Base-by-base conservation (phyloP, 192 early-diverging fungal genomes). In the Podila clonocystis region DNA sequence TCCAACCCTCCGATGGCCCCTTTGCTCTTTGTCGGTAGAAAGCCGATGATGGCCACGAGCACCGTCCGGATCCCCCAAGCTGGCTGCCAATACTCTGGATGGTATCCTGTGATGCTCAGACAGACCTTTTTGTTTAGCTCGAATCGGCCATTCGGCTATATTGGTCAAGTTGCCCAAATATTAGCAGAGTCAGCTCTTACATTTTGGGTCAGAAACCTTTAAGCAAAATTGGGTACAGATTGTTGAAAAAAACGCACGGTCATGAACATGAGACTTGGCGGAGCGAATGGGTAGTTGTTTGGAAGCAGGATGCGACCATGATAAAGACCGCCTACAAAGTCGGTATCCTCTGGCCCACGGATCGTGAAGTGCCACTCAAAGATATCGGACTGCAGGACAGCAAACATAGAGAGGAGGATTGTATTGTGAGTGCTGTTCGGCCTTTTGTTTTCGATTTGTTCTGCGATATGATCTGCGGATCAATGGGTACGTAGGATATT, bases 341-440 rank as follows among this genome's bases (percentile, higher is more conserved):
- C 94, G 9, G 95, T 94, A n/a, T 90, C 92, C 26, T 89, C 83
- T 24, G 97, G 97, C 9, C 97, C 97, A 28, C 94, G 87, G 13
- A 98, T 88, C 5, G 96, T 97, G 77, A 97, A 99, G 75, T 99
- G 97, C 96, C 96, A 98, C 77, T 99, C 97, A 80, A 99, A 94
- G 31, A 99, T 85, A 80, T 98, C 94, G 38, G 93, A 90, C 85
- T 99, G 87, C 13, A 3, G 1, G 15, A 12, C 41, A 6, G n/a
- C 45, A 55, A 70, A 38, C 28, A n/a, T 4, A 45, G 4, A 3
- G 41, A 17, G 41, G 15, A 15, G 41, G 41, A 13, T 9, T 45
- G 1, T 4, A 45, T 45, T 45, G 41, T 17, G 3, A 45, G 41
- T 45, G 17, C 17, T 15, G 17, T 12, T 0, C 41, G 4, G 15